Evolutionary conservation across 148 eudicot species (phyloP), one percentile per base, ranked within the genome.

Genomic region (Hydrangea macrophylla): DNA sequence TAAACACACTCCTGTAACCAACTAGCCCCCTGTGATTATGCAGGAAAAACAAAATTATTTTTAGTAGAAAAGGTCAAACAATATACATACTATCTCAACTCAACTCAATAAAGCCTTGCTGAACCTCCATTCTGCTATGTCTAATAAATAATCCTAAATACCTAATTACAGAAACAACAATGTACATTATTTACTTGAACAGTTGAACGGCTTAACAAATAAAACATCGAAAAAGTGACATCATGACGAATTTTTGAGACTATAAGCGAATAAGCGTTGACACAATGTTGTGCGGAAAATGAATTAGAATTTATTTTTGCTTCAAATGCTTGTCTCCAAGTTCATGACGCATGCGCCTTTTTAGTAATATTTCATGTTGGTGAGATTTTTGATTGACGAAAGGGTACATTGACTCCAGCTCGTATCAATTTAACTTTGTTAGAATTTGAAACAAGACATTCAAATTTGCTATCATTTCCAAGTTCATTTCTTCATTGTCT

Each of bases 1-100:
- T 88, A 78, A 95, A 95, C 67, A 95, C 99, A 71, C 93, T 95
- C 81, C 99, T 84, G 78, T 95, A 95, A 73, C 99, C 99, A 75
- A 95, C 99, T 79, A 95, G 82, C 50, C 99, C 99, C 97, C 99
- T 95, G 92, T 68, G 66, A 82, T 62, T 57, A 67, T 12, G 56
- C 28, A 73, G 18, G 33, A 42, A 18, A 32, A 13, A 37, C 13
- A 59, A 3, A n/a, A 59, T 53, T 8, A 39, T 40, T 44, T n/a
- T 55, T 30, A 48, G 4, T 18, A 18, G 20, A 17, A 48, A 48
- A 48, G 22, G 17, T 4, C 39, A 35, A 35, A 35, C 5, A 35
- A 8, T 3, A 35, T 35, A 4, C 39, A 3, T 35, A 8, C 5
- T 35, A 35, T 35, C 8, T 35, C 39, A 3, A 4, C 39, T 35